These are phyloP conservation scores for Medicago truncatula DNA, from an alignment of 306 rosid species.

Conservation along the genomic window DNA sequence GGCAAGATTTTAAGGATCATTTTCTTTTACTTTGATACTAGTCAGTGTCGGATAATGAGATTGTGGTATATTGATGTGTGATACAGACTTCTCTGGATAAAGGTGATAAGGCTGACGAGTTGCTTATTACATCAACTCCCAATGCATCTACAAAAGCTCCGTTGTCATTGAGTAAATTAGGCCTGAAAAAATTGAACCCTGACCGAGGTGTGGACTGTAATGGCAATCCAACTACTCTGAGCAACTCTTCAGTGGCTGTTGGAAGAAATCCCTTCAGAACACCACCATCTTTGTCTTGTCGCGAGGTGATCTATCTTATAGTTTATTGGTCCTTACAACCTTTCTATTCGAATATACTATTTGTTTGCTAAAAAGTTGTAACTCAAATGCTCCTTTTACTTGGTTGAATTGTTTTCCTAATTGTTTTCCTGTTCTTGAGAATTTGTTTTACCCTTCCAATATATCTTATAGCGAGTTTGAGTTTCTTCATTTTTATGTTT, in stretches of 20 bases:
- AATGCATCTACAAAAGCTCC: slow-evolving; percentile 55
- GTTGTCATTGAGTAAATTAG: slow-evolving; percentile 51
- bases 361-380: slow-evolving; percentile 17
- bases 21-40: slow-evolving; percentile 25
- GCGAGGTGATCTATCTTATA: slow-evolving; percentile 60
- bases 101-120: slow-evolving; percentile 57
- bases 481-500: slow-evolving; percentile 40
- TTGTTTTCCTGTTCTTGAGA: slow-evolving; percentile 14
- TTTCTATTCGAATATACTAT: slow-evolving; percentile 4
- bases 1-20: slow-evolving; percentile 46
- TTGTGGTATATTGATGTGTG: slow-evolving; percentile 42
- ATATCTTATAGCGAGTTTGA: slow-evolving; percentile 16
- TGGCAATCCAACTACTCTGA: slow-evolving; percentile 40
- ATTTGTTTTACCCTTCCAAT: slow-evolving; percentile 13
- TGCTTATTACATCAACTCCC: slow-evolving; percentile 49
- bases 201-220: slow-evolving; percentile 46
- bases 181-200: slow-evolving; percentile 59
- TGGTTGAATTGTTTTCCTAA: slow-evolving; percentile 15
- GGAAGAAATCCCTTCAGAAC: slow-evolving; percentile 86
- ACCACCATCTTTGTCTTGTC: slow-evolving; percentile 78
- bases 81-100: slow-evolving; percentile 56
- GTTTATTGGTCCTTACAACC: slow-evolving; percentile 36
- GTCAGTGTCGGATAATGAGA: not conserved
- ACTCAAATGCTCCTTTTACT: slow-evolving; percentile 10
- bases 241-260: slow-evolving; percentile 37